phyloP scores from a whole-genome alignment of 257 asterid genomes.

The Anisodus tanguticus region DNA sequence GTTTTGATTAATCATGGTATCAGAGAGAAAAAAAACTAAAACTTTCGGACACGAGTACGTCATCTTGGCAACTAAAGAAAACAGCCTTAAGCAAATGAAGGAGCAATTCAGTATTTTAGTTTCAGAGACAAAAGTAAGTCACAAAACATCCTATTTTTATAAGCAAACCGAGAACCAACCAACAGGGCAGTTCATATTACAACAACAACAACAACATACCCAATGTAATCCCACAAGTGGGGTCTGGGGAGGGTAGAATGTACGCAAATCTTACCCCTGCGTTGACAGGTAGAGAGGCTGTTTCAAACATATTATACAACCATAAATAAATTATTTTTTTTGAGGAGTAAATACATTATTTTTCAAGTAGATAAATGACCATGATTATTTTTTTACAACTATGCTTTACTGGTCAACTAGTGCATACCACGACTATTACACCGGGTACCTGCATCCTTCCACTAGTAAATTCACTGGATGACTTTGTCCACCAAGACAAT shows the following conservation, averaged over 20 bases:
- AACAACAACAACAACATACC: too few species aligned
- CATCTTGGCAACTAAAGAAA: slow-evolving; percentile 15
- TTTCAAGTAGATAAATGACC: background rate
- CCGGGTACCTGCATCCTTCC: background rate
- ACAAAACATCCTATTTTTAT: background rate
- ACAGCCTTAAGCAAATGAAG: background rate
- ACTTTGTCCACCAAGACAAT: background rate
- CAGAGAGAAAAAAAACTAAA: background rate
- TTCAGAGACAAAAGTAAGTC: background rate
- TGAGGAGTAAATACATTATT: background rate
- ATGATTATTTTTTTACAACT: background rate
- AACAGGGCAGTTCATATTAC: slow-evolving; percentile 6
- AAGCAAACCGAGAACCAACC: background rate
- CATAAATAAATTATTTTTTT: background rate
- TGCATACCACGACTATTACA: background rate
- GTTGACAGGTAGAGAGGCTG: too few species aligned
- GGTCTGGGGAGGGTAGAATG: too few species aligned
- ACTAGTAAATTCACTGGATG: background rate
- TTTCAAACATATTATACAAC: background rate
- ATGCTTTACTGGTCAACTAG: background rate
- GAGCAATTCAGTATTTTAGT: background rate
- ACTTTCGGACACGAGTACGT: background rate
- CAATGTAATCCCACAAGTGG: too few species aligned
- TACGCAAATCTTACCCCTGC: too few species aligned
- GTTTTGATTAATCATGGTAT: background rate